Base-by-base conservation (phyloP, 2,329 filamentous ascomycete genomes). In the Talaromyces pinophilus region DNA sequence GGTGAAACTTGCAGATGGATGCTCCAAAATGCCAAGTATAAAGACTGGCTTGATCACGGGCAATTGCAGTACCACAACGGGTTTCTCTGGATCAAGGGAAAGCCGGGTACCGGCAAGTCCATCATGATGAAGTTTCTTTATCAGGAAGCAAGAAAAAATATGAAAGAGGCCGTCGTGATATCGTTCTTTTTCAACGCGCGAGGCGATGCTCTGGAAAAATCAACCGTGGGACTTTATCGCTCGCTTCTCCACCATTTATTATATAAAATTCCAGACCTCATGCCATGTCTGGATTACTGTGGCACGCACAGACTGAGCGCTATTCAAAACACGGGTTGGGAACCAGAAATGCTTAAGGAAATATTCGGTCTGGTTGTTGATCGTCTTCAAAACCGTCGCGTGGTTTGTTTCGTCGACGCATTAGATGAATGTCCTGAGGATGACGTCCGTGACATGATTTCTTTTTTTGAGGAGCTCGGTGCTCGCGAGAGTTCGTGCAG, bases 181-280 rank as follows among this genome's bases (percentile, higher is more conserved):
- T 80, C 78, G 0, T 85, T 84, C 70, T 85, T 84, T 74, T 85
- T 85, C 75, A 81, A 84, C 64, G 82, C 82, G 0, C 72, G 81
- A 63, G 83, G 82, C 0, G 72, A 75, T 0, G 38, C 72, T 4
- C 70, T 83, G 8, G 82, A 87, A 55, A 84, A 76, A 62, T 80
- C 83, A 0, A 75, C 77, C 0, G 30, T 73, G 0, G 85, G 86
- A 0, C 79, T 87, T 72, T 86, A 85, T 68, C 78, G 84, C 2
- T 83, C 83, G 0, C 63, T 87, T 0, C 64, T 87, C 0, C 67
- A 75, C 1, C 83, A 87, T 46, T 71, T 87, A 0, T 71, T 87
- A 25, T 7, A 0, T 28, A 75, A 0, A 68, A 72, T 0, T 65
- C 73, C 0, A 72, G 46, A 50, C 5, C 46, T 50, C 46, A 7